phyloP scores from a whole-genome alignment of 495 filamentous ascomycete species.

The Pyrenula aspistea region DNA sequence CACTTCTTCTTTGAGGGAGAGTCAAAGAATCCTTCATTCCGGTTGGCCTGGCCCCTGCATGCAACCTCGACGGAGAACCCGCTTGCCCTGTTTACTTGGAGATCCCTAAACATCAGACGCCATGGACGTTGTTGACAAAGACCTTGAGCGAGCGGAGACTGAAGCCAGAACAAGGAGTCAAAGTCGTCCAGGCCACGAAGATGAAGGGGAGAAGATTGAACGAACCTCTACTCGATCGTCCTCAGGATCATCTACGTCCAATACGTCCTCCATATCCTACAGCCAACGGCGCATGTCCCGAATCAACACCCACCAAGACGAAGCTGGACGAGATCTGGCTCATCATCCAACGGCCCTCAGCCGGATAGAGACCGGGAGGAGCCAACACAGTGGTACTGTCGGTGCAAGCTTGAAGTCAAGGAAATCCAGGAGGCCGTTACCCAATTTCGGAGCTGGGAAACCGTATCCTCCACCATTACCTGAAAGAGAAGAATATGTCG shows the following conservation, averaged over 20 bases:
- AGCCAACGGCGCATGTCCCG: constrained; percentile 31
- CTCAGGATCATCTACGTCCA: neutral
- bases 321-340: constrained; percentile 32
- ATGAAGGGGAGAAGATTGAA: neutral
- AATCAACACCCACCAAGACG: constrained; percentile 48
- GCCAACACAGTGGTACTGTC: constrained; percentile 66
- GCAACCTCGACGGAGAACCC: neutral
- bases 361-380: constrained; percentile 61
- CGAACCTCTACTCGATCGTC: neutral
- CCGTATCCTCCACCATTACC: constrained; percentile 64
- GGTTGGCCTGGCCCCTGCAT: neutral
- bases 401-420: constrained; percentile 42
- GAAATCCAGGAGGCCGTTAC: constrained; percentile 42
- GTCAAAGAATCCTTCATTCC: neutral
- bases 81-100: neutral
- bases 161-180: constrained; percentile 16
- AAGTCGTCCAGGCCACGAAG: constrained; percentile 1
- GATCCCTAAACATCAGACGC: neutral
- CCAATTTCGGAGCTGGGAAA: constrained; percentile 59
- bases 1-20: neutral
- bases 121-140: constrained; percentile 25
- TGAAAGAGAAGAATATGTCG: constrained; percentile 69
- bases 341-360: constrained; percentile 61
- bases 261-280: constrained; percentile 3
- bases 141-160: constrained; percentile 24